Base-by-base conservation (phyloP, 441 rosid species). In the Syzygium malaccense region DNA sequence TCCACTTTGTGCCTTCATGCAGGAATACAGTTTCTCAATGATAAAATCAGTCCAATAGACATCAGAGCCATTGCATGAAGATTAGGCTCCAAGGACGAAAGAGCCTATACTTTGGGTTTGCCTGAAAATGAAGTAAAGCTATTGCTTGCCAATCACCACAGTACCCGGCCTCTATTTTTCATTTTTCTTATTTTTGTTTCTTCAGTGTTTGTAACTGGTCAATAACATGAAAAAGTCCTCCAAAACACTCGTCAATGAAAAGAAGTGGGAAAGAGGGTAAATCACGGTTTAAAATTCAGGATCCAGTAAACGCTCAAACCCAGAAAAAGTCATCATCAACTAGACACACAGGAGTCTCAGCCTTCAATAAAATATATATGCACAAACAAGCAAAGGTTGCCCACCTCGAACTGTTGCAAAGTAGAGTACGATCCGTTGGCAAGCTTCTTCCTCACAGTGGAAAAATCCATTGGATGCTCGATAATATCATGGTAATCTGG, bases 391-490 rank as follows among this genome's bases (percentile, higher is more conserved):
- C 48, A 49, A 49, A 75, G 71, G 85, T 84, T 41, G 85, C 95
- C 41, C 90, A 95, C 99, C 99, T 96, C 98, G 85, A 97, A 94
- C 88, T 96, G 95, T 85, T 96, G 96, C 91, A 97, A 88, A 51
- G 93, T 89, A 86, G 92, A 85, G 90, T 97, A 97, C n/a, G 95
- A 93, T 83, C 97, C 99, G 92, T 92, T 94, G 58, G 92, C 94
- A 88, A 97, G 95, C 93, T 97, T 96, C 94, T 93, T 95, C 93
- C 99, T 95, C 87, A 96, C 96, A 0, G 99, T 97, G 88, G 97
- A 90, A 71, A 97, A 97, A 90, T 97, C 99, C 99, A 97, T 97
- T 17, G 99, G 99, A 92, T 95, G 91, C 93, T 95, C 96, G 89
- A 96, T 92, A 86, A 95, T 94, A 56, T 97, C 98, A 55, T 94